A percentile compares a stretch with the other conserved stretches of the same genome.
phyloP scores from a whole-genome alignment of 768 basidiomycete species.

The Heimioporus sp. region DNA sequence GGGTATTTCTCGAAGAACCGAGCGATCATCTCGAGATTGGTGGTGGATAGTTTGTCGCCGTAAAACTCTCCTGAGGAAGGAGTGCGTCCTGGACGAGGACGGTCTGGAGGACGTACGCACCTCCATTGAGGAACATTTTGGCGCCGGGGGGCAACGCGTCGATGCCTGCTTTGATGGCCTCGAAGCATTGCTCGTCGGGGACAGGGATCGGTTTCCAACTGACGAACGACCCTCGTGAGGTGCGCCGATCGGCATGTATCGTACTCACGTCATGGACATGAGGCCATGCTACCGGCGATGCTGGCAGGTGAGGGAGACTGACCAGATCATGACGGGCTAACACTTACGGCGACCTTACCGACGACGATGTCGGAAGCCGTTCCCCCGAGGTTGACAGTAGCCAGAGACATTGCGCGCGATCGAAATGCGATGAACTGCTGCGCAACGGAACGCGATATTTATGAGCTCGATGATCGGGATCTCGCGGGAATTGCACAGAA shows the following conservation, averaged over 20 bases:
- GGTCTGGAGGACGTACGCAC: slow-evolving; percentile 21
- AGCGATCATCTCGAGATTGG: slow-evolving; percentile 49
- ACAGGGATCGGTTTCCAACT: neutral
- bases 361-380: slow-evolving; percentile 37
- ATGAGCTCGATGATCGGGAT: too few species aligned
- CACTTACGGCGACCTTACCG: slow-evolving; percentile 38
- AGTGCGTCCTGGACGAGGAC: neutral
- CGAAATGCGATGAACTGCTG: too few species aligned
- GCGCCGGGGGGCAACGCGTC: slow-evolving; percentile 40
- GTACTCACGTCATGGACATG: slow-evolving; percentile 42
- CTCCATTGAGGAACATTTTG: slow-evolving; percentile 53
- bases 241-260: neutral
- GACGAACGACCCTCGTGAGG: neutral
- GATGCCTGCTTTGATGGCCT: slow-evolving; percentile 40
- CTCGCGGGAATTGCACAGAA: too few species aligned
- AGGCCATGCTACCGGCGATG: neutral
- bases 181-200: slow-evolving; percentile 38
- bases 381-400: slow-evolving; percentile 37
- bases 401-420: slow-evolving; percentile 24
- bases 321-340: neutral
- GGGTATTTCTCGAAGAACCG: slow-evolving; percentile 48
- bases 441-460: too few species aligned
- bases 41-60: slow-evolving; percentile 37
- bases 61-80: slow-evolving; percentile 52
- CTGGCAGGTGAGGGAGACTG: neutral